Evolutionary conservation across 2,329 filamentous ascomycete genomes (phyloP), one percentile per base, ranked within the genome.

Genomic region (Verticillium nonalfalfae): DNA sequence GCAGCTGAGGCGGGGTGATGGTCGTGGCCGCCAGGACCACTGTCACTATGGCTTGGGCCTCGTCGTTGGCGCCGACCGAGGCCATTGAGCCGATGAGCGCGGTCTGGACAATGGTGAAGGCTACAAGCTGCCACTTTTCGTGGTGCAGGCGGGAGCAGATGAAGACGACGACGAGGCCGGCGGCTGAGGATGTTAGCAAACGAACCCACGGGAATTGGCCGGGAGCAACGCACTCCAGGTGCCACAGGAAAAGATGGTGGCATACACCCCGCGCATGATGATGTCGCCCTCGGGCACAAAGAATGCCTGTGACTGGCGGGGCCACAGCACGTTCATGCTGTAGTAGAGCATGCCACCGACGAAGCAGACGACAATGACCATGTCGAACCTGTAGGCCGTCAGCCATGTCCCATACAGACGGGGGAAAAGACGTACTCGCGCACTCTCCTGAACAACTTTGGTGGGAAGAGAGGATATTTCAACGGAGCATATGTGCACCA

Each of bases 71-170:
- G 3, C 70, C 70, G 14, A 74, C 69, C 2, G 70, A 71, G 1
- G 74, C 66, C 62, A 76, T 68, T 10, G 70, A 71, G 5, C 72
- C 74, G 54, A 76, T 73, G 9, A 75, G 66, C 1, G 71, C 72
- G 0, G 74, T 76, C 61, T 76, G 71, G 0, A 68, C 60, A 4
- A 70, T 63, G 6, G 71, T 72, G 63, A 73, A 70, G n/a, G 52
- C 64, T 7, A 74, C 65, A 4, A 76, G 67, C 64, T 76, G 74
- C 72, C 71, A 74, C 26, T 72, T 69, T 45, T 76, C 72, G 56
- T 75, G 70, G 39, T 71, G 69, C 5, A 76, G 60, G 52, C 67
- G 65, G 11, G 68, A 67, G 58, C 71, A 70, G 62, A 74, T 64
- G 40, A 72, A 66, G 55, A 67, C 61, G 9, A 69, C 67, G 21